Evolutionary conservation across 2,329 filamentous ascomycete genomes (phyloP), one percentile per base, ranked within the genome.

Genomic region (Penicillium sp.): DNA sequence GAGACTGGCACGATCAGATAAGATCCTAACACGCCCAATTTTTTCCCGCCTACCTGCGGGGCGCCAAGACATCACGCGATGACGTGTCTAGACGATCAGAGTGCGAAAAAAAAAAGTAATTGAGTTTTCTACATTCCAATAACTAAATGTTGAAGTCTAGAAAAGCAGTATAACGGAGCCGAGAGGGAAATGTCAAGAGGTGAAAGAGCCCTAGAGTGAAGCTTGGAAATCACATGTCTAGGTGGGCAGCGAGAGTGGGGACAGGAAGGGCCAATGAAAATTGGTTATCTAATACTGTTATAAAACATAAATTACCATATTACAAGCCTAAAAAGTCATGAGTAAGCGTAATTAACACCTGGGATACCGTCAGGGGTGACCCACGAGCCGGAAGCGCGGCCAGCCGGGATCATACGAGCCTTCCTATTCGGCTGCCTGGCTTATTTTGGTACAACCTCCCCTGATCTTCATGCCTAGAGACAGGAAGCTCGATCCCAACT

Each of bases 391-490:
- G 68, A 69, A 69, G 54, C 46, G 55, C 61, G 53, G 50, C 42
- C 45, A 63, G 61, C 68, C 67, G 67, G 62, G 68, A 70, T 70
- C 67, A 70, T 70, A 69, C 67, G 66, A 57, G 46, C n/a, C 41
- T 36, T 28, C 53, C 25, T 33, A 38, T 52, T 41, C 16, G 46
- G 40, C 44, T 35, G 47, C 30, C 52, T 47, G 12, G 35, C 33
- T 44, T 14, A 50, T 45, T 45, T 19, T 11, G 19, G 22, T 51
- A 45, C 38, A 43, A 37, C 22, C 33, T 41, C 41, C 47, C 47
- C 38, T 35, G 46, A 55, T 55, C 53, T 55, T 51, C 53, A 51
- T 55, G 46, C 52, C 44, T 44, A 40, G 33, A 44, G 40, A 55
- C n/a, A 38, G 38, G 28, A 41, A 45, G 45, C 38, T 42, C 38